Evolutionary conservation across 768 basidiomycete species (phyloP).

Genomic region (Boletus fagicola): DNA sequence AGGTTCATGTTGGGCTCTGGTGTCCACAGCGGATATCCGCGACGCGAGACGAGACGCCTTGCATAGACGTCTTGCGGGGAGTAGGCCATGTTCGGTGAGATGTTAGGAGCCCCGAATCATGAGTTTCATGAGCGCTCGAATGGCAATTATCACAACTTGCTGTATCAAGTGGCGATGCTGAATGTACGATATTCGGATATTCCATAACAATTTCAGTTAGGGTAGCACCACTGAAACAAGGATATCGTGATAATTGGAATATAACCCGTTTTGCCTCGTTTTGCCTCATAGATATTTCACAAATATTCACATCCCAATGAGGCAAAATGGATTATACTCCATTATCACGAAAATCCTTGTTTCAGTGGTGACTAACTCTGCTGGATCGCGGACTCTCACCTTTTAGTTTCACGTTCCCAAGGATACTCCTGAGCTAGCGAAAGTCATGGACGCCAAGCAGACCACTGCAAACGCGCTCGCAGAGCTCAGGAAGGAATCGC

Average conservation of each 20-base stretch:
- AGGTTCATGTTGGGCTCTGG: constrained; percentile 28
- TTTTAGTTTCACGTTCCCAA: neutral
- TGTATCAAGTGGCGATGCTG: neutral
- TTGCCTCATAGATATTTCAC: too few relatives aligned
- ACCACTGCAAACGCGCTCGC: constrained; percentile 35
- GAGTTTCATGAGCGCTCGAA: neutral
- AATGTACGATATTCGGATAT: too few relatives aligned
- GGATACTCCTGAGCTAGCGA: neutral
- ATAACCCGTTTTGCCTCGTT: too few relatives aligned
- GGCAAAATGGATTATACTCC: too few relatives aligned
- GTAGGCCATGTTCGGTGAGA: constrained; percentile 1
- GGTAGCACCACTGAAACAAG: too few relatives aligned
- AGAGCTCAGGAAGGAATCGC: constrained; percentile 62
- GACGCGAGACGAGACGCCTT: constrained; percentile 11
- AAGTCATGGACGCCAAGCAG: neutral
- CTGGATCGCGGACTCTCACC: neutral
- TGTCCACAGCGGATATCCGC: constrained; percentile 36
- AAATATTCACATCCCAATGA: too few relatives aligned
- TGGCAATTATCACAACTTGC: neutral
- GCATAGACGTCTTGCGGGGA: constrained; percentile 21
- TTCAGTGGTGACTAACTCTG: too few relatives aligned
- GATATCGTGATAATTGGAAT: too few relatives aligned
- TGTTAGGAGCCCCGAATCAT: neutral
- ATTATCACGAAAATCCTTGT: too few relatives aligned
- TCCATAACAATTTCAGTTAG: neutral